Conservation (phyloP, 768 basidiomycete genomes). For the Boletellus ananiceps region DNA sequence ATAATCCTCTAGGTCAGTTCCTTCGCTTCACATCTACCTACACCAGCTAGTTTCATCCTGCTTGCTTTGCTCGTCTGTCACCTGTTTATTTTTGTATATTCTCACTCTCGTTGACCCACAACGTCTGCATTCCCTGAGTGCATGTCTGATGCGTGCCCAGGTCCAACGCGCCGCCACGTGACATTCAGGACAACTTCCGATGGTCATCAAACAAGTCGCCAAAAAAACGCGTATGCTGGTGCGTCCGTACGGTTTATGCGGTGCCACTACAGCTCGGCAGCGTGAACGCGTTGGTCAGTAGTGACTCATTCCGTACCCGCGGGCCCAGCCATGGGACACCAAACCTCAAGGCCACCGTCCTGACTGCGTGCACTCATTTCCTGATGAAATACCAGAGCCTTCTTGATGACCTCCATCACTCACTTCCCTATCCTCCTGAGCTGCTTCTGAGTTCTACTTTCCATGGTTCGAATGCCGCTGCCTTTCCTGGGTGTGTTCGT, state of each 20-base stretch:
- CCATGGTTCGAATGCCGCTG: conserved; percentile 5
- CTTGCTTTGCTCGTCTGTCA: conserved; percentile 19
- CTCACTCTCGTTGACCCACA: conserved; percentile 9
- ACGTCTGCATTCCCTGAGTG: conserved; percentile 9
- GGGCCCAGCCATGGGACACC: conserved; percentile 1
- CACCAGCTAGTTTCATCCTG: conserved; percentile 14
- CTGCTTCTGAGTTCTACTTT: conserved; percentile 4
- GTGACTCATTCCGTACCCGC: conserved; percentile 3
- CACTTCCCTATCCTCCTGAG: conserved; percentile 3
- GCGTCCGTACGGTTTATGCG: not conserved
- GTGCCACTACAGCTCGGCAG: not conserved
- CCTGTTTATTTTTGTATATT: conserved; percentile 17
- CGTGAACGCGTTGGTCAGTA: not conserved
- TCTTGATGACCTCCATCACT: conserved; percentile 4
- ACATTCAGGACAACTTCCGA: conserved; percentile 11
- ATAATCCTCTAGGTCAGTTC: conserved; percentile 6
- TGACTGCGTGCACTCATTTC: not conserved
- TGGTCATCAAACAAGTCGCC: not conserved
- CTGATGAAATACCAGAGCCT: conserved; percentile 9
- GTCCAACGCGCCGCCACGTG: conserved; percentile 11
- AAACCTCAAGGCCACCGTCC: conserved; percentile 11
- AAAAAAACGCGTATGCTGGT: not conserved
- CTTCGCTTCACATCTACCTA: conserved; percentile 6
- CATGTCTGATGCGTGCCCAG: conserved; percentile 22
- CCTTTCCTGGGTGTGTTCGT: conserved; percentile 7